Conservation (phyloP, 1,284 basidiomycete species). For the Trametes hirsuta region DNA sequence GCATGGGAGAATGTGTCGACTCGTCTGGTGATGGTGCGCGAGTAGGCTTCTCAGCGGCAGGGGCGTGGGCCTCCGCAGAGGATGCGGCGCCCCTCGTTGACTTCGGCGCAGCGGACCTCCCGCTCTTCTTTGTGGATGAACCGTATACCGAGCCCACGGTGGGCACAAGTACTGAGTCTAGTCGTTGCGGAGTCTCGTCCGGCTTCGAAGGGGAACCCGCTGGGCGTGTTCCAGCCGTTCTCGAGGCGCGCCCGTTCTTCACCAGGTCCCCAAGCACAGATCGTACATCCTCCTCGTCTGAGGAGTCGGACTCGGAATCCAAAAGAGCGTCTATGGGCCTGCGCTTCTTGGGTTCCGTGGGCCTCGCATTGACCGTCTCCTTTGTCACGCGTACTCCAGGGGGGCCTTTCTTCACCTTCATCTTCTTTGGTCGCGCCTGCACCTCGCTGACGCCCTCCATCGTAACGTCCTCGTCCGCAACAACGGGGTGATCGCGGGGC, state of each 20-base stretch:
- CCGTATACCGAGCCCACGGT: conserved; percentile 22
- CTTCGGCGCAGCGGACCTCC: conserved; percentile 11
- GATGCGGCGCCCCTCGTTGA: background rate
- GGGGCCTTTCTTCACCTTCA: conserved; percentile 8
- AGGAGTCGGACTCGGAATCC: conserved; percentile 12
- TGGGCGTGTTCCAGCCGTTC: conserved; percentile 1
- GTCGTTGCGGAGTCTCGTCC: conserved; percentile 10
- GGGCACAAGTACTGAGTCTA: conserved; percentile 26
- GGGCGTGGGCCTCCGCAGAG: background rate
- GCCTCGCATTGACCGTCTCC: background rate
- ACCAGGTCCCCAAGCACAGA: conserved; percentile 18
- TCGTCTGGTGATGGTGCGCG: conserved; percentile 12
- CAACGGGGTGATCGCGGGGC: conserved; percentile 2
- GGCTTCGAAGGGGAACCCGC: background rate
- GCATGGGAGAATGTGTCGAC: background rate
- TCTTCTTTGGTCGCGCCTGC: conserved; percentile 9
- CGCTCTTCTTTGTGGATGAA: conserved; percentile 18
- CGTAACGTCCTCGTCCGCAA: conserved; percentile 15
- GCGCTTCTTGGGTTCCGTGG: conserved; percentile 4
- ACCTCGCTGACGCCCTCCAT: conserved; percentile 12
- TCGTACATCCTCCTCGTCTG: conserved; percentile 17
- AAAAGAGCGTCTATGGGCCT: conserved; percentile 9
- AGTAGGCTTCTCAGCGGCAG: conserved; percentile 1
- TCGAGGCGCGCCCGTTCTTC: conserved; percentile 11
- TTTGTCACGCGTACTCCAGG: conserved; percentile 11